A percentile compares a stretch with the other conserved stretches of the same genome.
phyloP scores from a whole-genome alignment of 768 basidiomycete genomes.

The Omphalotus guepiniiformis region DNA sequence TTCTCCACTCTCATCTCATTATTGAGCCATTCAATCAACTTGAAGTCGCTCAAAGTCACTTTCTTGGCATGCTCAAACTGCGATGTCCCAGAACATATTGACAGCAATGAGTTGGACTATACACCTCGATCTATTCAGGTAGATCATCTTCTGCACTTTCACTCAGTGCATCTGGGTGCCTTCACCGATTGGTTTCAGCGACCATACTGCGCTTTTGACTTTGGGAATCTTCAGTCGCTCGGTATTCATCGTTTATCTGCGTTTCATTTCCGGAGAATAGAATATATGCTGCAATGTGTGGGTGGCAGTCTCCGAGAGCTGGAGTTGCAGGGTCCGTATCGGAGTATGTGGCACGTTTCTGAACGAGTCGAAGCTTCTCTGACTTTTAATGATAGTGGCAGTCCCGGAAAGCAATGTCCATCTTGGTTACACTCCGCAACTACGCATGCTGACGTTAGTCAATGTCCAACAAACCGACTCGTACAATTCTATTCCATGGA shows the following conservation, averaged over 20 bases:
- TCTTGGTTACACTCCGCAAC: not conserved
- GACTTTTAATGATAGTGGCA: no score
- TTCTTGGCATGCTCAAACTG: not conserved
- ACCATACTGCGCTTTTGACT: not conserved
- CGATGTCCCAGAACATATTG: not conserved
- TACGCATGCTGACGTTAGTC: not conserved
- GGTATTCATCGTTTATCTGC: not conserved
- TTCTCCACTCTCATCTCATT: conserved; percentile 1
- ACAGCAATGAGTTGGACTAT: not conserved
- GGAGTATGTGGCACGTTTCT: not conserved
- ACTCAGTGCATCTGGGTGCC: not conserved
- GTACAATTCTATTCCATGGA: not conserved
- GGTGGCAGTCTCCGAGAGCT: not conserved
- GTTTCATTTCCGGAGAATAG: not conserved
- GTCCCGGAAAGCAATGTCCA: not conserved
- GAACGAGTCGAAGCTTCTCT: not conserved
- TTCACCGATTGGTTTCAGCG: conserved; percentile 1
- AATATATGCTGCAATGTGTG: not conserved
- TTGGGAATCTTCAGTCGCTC: not conserved
- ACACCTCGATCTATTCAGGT: conserved; percentile 4
- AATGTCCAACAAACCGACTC: conserved; percentile 1
- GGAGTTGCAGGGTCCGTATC: conserved; percentile 1
- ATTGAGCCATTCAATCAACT: not conserved
- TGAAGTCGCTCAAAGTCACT: not conserved
- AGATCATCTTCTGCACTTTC: conserved; percentile 1